Evolutionary conservation across 305 asterid genomes (phyloP), one percentile per base, ranked within the genome.

Genomic region (Fraxinus greggii): DNA sequence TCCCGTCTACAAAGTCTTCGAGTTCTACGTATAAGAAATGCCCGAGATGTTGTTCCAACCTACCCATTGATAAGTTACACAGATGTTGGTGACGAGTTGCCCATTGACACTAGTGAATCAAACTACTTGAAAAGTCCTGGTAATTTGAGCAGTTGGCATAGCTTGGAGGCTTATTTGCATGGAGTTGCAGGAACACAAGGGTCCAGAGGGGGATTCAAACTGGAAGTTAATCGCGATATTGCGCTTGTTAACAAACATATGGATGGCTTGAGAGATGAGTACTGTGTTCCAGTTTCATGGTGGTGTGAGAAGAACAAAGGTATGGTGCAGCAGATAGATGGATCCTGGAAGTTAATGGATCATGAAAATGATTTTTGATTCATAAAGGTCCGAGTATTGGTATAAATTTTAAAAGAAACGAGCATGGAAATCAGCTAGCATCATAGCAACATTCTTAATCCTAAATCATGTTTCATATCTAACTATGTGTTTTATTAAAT

Each of bases 121-220:
- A 38, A 77, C 19, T 95, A 91, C 76, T 80, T 95, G 80, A 91
- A 89, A 86, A 42, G 51, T 23, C 85, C 82, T 0, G 92, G 92
- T 70, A 81, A 79, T 31, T 0, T 51, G 35, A 0, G 3, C 12
- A 84, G 54, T 26, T 89, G 89, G 91, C 98, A 94, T 82, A 83
- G 48, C 75, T 13, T 94, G 90, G 97, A 92, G 86, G 87, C 80
- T 81, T 88, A 89, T 78, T 84, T 92, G 87, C 95, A 93, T 76
- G 85, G 92, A 31, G 85, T 92, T 33, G 94, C 91, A 23, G 98
- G 95, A 28, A 86, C 88, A 0, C 97, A 93, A 78, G 97, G 97
- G 72, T 74, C 81, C 4, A 79, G 75, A 80, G 92, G 91, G 26
- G 95, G 90, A 3, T 93, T 90, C 80, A 83, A 89, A 75, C 77